Percentiles rank a stretch among this genome's conserved stretches.
These are phyloP conservation scores for Blakeslea trispora DNA, from an alignment of 371 early-diverging fungal genomes.

Conservation along the genomic window DNA sequence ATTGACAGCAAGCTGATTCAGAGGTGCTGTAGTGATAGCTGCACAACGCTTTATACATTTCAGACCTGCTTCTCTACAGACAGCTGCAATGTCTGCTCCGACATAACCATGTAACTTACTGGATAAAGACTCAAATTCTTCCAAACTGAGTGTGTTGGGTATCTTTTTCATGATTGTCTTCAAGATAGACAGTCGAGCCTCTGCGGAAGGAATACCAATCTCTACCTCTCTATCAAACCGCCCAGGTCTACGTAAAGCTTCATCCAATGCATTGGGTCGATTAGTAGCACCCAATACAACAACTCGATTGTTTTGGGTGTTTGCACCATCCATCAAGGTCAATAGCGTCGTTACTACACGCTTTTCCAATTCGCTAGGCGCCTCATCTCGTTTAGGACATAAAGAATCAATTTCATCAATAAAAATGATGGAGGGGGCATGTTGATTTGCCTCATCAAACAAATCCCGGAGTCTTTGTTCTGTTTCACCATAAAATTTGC, in stretches of 20 bases:
- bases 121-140: constrained; percentile 66
- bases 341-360: constrained; percentile 96
- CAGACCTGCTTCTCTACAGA: constrained; percentile 88
- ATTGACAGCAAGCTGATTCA: constrained; percentile 22
- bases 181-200: constrained; percentile 79
- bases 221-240: constrained; percentile 96
- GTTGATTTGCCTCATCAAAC: constrained; percentile 81
- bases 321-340: constrained; percentile 95
- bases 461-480: constrained; percentile 86
- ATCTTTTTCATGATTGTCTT: constrained; percentile 65
- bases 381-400: constrained; percentile 88
- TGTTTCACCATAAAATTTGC: constrained; percentile 96
- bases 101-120: constrained; percentile 90
- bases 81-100: constrained; percentile 95
- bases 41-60: constrained; percentile 72
- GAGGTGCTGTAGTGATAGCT: not conserved
- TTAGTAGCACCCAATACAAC: constrained; percentile 98
- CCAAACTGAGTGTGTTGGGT: constrained; percentile 66
- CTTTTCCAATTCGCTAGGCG: constrained; percentile 77
- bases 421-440: constrained; percentile 92
- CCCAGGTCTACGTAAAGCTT: constrained; percentile 97
- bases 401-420: constrained; percentile 99
- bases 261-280: constrained; percentile 91
- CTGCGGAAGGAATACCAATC: constrained; percentile 88
- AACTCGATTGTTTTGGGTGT: constrained; percentile 39